phyloP scores from a whole-genome alignment of 2,329 filamentous ascomycete genomes.

The Fusarium sp. region DNA sequence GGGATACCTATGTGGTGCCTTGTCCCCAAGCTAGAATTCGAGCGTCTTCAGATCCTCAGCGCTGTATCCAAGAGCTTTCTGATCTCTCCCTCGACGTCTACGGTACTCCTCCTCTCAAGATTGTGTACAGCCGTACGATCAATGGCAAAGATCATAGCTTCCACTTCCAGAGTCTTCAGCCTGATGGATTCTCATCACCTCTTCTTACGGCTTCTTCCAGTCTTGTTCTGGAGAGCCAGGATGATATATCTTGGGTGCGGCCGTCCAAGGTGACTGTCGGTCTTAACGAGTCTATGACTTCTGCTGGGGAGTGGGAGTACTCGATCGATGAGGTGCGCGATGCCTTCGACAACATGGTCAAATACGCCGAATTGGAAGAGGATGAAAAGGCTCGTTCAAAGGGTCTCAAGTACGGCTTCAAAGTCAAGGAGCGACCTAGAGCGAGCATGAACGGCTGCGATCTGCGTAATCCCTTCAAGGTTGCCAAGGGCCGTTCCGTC shows the following conservation, averaged over 20 bases:
- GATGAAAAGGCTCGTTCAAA: constrained; percentile 74
- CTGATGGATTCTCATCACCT: constrained; percentile 84
- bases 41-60: constrained; percentile 66
- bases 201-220: constrained; percentile 70
- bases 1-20: constrained; percentile 83
- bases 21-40: constrained; percentile 85
- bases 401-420: constrained; percentile 78
- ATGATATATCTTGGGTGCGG: constrained; percentile 84
- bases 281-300: constrained; percentile 87
- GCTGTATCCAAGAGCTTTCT: constrained; percentile 89
- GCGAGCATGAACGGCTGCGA: constrained; percentile 79
- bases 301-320: constrained; percentile 86
- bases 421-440: constrained; percentile 86
- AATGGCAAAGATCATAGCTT: constrained; percentile 86
- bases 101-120: constrained; percentile 89
- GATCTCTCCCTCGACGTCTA: constrained; percentile 84
- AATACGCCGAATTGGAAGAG: constrained; percentile 73
- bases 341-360: constrained; percentile 85
- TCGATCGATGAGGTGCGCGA: constrained; percentile 92
- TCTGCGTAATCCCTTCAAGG: constrained; percentile 80
- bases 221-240: constrained; percentile 67
- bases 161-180: constrained; percentile 92
- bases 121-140: constrained; percentile 89
- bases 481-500: constrained; percentile 76
- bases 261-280: constrained; percentile 79